A percentile compares a stretch with the other conserved stretches of the same genome.
phyloP scores from a whole-genome alignment of 441 rosid genomes.

The Biscutella laevigata region DNA sequence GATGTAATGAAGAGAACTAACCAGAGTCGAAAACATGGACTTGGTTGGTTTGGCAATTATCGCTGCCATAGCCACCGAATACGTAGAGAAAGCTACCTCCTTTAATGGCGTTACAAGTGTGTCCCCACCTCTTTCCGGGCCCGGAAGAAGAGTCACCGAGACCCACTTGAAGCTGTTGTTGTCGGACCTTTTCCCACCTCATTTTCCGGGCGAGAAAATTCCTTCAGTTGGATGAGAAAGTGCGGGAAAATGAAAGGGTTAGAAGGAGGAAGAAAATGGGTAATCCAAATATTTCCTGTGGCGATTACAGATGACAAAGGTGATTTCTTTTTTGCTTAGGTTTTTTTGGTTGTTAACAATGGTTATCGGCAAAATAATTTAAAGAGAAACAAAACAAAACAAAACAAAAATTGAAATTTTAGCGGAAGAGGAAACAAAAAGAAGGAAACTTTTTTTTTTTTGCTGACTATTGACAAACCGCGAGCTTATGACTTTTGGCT shows the following conservation, averaged over 20 bases:
- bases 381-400: no score
- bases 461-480: conserved; percentile 16
- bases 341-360: conserved; percentile 8
- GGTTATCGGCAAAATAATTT: background rate
- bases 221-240: conserved; percentile 23
- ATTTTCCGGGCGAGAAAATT: conserved; percentile 29
- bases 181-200: conserved; percentile 88
- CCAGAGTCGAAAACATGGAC: conserved; percentile 94
- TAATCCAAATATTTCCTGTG: conserved; percentile 2
- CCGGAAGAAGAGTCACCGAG: conserved; percentile 35
- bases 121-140: conserved; percentile 98
- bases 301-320: conserved; percentile 22
- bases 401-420: background rate
- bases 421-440: conserved; percentile 3
- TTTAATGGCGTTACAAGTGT: conserved; percentile 79
- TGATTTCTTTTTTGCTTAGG: conserved; percentile 18
- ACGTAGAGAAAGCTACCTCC: conserved; percentile 82
- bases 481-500: background rate
- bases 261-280: background rate
- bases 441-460: background rate
- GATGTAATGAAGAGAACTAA: conserved; percentile 28
- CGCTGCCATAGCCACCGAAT: conserved; percentile 88
- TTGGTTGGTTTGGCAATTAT: conserved; percentile 91
- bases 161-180: conserved; percentile 29
- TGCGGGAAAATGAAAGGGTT: conserved; percentile 24